Evolutionary conservation across 140 eudicot species (phyloP), one percentile per base, ranked within the genome.

Genomic region (Cichorium intybus): DNA sequence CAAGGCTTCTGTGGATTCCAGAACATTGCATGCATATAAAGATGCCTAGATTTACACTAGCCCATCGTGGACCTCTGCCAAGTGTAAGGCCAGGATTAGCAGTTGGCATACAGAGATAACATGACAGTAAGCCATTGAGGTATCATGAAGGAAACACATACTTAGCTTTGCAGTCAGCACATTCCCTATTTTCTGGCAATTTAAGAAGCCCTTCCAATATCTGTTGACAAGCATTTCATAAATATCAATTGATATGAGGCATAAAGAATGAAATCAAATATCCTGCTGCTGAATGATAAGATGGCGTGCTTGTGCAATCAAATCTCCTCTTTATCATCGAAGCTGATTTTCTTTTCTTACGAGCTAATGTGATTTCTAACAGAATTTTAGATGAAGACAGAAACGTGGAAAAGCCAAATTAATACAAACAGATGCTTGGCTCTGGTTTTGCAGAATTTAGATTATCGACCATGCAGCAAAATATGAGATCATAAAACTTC

Each of bases 1-100:
- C 97, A 61, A 90, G 97, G 74, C 95, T 85, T 71, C 94, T 77
- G 62, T 90, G 97, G 60, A 84, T 76, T 70, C 97, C 97, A 24
- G 97, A 90, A 58, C 97, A 90, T 54, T 80, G 95, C 95, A 90
- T 75, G 78, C 97, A 90, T 75, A 90, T 82, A 58, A 90, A 90
- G 69, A 87, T 84, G 33, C 97, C 97, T 14, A 90, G 86, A 70
- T 90, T 90, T 72, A 90, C 84, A 56, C 97, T 90, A 26, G 97
- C 95, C 97, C 97, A 90, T 69, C 97, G 75, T 41, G 95, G 97
- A 34, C 88, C 97, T 84, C 97, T 86, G 90, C 20, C 43, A 65
- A 37, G 24, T 17, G 55, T 43, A 28, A 75, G 27, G 24, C 28
- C 26, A 52, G 46, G 41, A 47, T 63, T 53, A 69, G 47, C 48